Conservation (phyloP, 1,139 yeast species). For the Suhomyces terraborum region DNA sequence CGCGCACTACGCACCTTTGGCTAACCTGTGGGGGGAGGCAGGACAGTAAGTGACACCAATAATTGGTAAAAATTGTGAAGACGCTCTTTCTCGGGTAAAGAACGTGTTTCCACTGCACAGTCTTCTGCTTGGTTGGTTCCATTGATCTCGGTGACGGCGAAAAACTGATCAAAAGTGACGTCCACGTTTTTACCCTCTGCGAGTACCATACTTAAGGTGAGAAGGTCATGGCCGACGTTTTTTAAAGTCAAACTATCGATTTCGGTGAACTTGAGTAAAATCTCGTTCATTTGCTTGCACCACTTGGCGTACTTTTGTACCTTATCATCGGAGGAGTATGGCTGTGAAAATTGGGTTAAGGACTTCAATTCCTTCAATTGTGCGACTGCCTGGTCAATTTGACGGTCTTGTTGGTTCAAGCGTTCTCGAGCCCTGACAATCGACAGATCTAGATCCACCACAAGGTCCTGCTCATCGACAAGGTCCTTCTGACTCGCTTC, state of each 20-base stretch:
- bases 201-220: background rate
- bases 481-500: conserved; percentile 6
- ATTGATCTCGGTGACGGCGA: background rate
- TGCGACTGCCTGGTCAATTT: background rate
- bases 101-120: background rate
- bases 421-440: background rate
- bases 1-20: background rate
- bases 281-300: conserved; percentile 33
- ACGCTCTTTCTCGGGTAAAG: background rate
- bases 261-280: conserved; percentile 24
- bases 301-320: conserved; percentile 31
- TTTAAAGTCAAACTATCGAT: conserved; percentile 14
- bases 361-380: conserved; percentile 10
- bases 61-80: background rate
- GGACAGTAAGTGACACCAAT: background rate
- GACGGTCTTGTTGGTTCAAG: conserved; percentile 2
- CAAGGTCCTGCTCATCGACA: background rate
- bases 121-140: background rate
- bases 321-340: conserved; percentile 15
- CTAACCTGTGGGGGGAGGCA: background rate
- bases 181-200: background rate
- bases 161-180: background rate
- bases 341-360: conserved; percentile 8
- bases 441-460: background rate
- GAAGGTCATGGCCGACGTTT: background rate